A percentile compares a stretch with the other conserved stretches of the same genome.
Evolutionary conservation across 2,329 filamentous ascomycete species (phyloP).

Genomic region (Colletotrichum somersetense): DNA sequence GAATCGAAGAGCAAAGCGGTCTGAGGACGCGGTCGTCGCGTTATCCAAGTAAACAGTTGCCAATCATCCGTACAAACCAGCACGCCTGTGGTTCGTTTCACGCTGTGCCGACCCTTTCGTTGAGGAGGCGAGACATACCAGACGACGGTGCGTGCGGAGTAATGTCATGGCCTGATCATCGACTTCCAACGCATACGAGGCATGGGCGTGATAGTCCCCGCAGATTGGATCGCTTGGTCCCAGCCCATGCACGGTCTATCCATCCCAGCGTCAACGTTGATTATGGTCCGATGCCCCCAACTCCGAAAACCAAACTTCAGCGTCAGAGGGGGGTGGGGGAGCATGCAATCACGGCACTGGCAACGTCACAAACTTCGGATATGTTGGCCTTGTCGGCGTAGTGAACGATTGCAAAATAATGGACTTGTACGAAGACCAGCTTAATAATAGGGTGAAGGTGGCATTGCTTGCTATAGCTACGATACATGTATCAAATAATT

Average conservation of each 20-base stretch:
- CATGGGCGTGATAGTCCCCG: background rate
- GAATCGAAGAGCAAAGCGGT: constrained; percentile 20
- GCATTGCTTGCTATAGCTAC: background rate
- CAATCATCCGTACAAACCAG: background rate
- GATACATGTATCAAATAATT: background rate
- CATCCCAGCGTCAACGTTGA: background rate
- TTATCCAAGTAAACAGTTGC: too few species aligned
- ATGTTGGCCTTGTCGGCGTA: background rate
- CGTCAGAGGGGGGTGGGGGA: too few species aligned
- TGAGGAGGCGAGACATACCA: background rate
- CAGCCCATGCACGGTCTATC: background rate
- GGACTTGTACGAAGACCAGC: background rate
- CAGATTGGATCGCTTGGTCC: background rate
- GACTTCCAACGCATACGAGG: too few species aligned
- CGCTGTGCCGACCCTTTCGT: background rate
- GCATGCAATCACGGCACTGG: too few species aligned
- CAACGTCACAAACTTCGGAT: too few species aligned
- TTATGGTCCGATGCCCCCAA: background rate
- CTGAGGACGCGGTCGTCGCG: background rate
- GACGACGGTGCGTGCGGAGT: background rate
- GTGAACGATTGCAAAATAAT: background rate
- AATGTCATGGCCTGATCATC: background rate
- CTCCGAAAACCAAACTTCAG: too few species aligned
- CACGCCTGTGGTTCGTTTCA: background rate
- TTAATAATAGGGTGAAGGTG: background rate